Evolutionary conservation across 352 stramenopile genomes (phyloP), one percentile per base, ranked within the genome.

Genomic region (Thraustotheca clavata): DNA sequence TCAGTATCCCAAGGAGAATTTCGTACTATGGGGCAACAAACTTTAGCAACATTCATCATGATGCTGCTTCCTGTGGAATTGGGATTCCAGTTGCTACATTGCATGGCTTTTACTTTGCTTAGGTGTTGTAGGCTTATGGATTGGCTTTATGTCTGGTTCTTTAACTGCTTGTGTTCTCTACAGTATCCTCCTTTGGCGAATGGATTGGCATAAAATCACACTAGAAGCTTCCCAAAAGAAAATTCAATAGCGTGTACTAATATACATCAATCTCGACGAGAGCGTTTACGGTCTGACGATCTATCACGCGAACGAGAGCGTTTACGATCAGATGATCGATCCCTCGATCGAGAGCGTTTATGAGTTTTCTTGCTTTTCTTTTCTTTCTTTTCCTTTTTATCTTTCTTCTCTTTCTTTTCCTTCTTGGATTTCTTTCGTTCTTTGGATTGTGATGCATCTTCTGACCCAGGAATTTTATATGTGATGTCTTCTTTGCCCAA

Each of bases 321-420:
- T 22, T 48, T 57, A 29, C 34, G n/a, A 5, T 38, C 49, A 6
- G 16, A 24, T 14, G 24, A 16, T 54, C 33, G 31, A 8, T 54
- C 24, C 7, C 14, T 55, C 22, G 24, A 1, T 61, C 27, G 8
- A 62, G 35, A 43, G 78, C 65, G 59, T 26, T 86, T 73, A 46
- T 87, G 88, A 59, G 77, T 76, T 40, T 88, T 91, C 52, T 87
- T 71, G 16, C 74, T 67, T 43, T 88, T 88, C 24, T 76, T 73
- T 14, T 69, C 66, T 38, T 76, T 74, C 27, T 87, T 89, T 24
- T 60, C 57, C 16, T 77, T 81, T 40, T 86, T 86, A 49, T 86
- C 79, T 12, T 60, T 50, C 32, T 83, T 74, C 35, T 80, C 73
- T 14, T 75, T 65, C 24, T 62, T 67, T n/a, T n/a, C 36, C 61